phyloP scores from a whole-genome alignment of 1,284 basidiomycete species.

The Athelia sp. region DNA sequence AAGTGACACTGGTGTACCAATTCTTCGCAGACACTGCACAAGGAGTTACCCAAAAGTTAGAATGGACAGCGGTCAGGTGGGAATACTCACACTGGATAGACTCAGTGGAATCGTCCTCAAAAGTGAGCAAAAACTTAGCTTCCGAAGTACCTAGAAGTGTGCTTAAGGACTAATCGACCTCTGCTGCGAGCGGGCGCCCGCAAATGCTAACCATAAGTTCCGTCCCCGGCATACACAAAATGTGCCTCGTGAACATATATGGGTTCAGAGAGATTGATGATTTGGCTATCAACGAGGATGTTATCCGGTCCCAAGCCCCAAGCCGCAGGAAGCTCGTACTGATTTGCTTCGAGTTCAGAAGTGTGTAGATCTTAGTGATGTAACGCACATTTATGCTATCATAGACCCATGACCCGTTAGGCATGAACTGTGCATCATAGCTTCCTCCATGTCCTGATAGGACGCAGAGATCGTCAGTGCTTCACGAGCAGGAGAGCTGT shows the following conservation, averaged over 20 bases:
- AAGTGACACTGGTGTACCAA: constrained; percentile 30
- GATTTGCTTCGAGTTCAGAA: constrained; percentile 1
- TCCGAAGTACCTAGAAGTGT: constrained; percentile 24
- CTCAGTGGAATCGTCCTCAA: constrained; percentile 26
- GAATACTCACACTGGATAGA: constrained; percentile 25
- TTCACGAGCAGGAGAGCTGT: too few species aligned
- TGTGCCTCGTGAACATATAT: constrained; percentile 36
- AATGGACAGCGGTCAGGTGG: not conserved
- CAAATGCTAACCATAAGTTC: constrained; percentile 15
- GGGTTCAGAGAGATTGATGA: constrained; percentile 23
- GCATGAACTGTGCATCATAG: constrained; percentile 31
- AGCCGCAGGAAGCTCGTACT: constrained; percentile 33
- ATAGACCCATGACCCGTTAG: constrained; percentile 26
- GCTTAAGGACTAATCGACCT: not conserved
- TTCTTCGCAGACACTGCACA: constrained; percentile 32
- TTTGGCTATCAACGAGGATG: constrained; percentile 31
- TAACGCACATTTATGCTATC: constrained; percentile 29
- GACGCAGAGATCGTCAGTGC: too few species aligned
- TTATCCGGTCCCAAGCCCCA: constrained; percentile 37
- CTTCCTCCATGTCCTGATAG: constrained; percentile 22
- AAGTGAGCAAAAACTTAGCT: constrained; percentile 27
- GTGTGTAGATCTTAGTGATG: not conserved
- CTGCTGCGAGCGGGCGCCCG: constrained; percentile 4
- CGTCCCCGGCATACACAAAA: constrained; percentile 38
- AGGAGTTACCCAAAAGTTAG: not conserved